Evolutionary conservation across 805 yeast genomes (phyloP), one percentile per base, ranked within the genome.

Genomic region (Candida tallmaniae): DNA sequence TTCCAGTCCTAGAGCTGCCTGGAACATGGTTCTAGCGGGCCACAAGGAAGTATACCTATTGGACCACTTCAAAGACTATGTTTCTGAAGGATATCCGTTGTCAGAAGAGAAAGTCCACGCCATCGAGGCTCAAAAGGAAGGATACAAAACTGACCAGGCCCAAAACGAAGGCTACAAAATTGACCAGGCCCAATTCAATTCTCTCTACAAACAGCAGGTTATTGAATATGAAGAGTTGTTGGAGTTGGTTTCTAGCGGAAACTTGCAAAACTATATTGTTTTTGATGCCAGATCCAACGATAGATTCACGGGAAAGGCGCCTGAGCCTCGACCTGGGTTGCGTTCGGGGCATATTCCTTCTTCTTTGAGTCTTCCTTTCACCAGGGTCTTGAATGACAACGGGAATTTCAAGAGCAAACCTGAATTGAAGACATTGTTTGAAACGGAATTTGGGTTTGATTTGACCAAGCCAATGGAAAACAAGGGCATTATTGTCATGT

Each of bases 321-420:
- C 93, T 2, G 98, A 93, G 60, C 96, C 96, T 35, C 73, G 98
- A 48, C 76, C 87, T 1, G 97, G 90, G 0, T 60, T 90, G 26
- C 66, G 90, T 2, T 80, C 94, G 3, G 98, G 98, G 0, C 98
- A 93, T 58, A 73, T 88, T 17, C 90, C 94, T 1, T 83, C 86
- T 8, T 74, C 95, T 0, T 69, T 72, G 27, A 81, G 86, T 15
- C 59, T 89, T 21, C 96, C 97, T 11, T 89, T 84, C 51, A 44
- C 63, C 5, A 77, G 73, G 20, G 73, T 88, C 1, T 58, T 87
- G 21, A 73, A 73, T 24, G 46, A 42, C 5, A 67, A 48, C 44
- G 75, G 59, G 38, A 62, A 57, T 39, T 83, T 72, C 63, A 70
- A 70, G 48, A 48, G 73, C 2, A 51, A 63, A 6, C 62, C 56